Conservation (phyloP, 257 asterid species). For the Coffea eugenioides region DNA sequence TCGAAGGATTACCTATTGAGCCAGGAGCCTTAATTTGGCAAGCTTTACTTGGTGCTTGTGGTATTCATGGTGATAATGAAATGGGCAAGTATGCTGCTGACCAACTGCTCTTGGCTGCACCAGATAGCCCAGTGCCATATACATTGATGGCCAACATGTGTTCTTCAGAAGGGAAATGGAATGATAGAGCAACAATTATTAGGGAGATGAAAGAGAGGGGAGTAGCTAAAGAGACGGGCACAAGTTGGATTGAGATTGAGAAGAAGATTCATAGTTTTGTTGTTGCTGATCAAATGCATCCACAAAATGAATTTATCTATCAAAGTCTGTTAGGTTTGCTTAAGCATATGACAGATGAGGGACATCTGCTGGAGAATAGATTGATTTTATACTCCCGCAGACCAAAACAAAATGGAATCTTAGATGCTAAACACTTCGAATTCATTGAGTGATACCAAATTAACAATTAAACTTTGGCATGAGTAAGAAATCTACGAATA, state of each 20-base stretch:
- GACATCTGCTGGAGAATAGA: slow-evolving; percentile 27
- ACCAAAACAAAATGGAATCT: background rate
- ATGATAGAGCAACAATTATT: slow-evolving; percentile 63
- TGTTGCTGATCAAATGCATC: slow-evolving; percentile 75
- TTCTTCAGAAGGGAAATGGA: slow-evolving; percentile 67
- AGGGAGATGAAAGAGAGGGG: slow-evolving; percentile 74
- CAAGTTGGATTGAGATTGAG: slow-evolving; percentile 78
- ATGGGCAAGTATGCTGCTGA: slow-evolving; percentile 75
- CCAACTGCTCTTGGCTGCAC: slow-evolving; percentile 45
- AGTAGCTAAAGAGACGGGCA: slow-evolving; percentile 59
- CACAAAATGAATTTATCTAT: slow-evolving; percentile 38
- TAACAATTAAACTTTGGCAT: background rate
- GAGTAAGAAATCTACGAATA: background rate
- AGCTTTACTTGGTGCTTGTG: slow-evolving; percentile 77
- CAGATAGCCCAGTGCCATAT: slow-evolving; percentile 57
- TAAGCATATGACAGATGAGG: slow-evolving; percentile 67
- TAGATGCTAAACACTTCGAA: background rate
- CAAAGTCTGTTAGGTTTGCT: slow-evolving; percentile 33
- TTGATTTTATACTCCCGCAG: background rate
- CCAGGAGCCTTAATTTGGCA: slow-evolving; percentile 75
- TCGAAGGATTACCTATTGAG: slow-evolving; percentile 51
- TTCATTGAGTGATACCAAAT: background rate
- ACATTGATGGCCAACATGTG: slow-evolving; percentile 73
- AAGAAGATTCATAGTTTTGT: slow-evolving; percentile 57
- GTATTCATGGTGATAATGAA: slow-evolving; percentile 51